Conservation (phyloP, 305 asterid species). For the Nicotiana rustica region DNA sequence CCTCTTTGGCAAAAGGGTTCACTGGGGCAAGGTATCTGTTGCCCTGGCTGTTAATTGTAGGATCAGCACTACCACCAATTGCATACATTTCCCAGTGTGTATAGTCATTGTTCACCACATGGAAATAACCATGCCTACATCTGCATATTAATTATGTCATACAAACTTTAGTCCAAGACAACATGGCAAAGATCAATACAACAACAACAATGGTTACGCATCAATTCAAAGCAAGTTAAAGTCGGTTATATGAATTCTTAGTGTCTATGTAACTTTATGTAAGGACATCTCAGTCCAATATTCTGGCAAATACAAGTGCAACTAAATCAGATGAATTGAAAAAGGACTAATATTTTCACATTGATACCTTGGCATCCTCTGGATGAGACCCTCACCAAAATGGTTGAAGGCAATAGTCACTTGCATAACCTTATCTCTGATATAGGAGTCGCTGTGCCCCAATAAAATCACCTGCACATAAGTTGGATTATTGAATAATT, state of each 20-base stretch:
- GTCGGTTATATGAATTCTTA: neutral
- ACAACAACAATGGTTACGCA: neutral
- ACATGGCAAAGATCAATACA: neutral
- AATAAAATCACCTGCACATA: conserved; percentile 60
- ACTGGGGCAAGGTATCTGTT: conserved; percentile 77
- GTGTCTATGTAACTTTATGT: neutral
- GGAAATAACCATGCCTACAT: conserved; percentile 85
- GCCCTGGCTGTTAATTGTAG: conserved; percentile 90
- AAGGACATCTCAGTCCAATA: neutral
- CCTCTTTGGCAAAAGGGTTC: conserved; percentile 84
- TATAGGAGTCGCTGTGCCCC: conserved; percentile 74
- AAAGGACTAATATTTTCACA: neutral
- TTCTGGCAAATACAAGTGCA: neutral
- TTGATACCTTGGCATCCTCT: conserved; percentile 79
- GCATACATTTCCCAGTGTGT: conserved; percentile 89
- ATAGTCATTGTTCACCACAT: conserved; percentile 83
- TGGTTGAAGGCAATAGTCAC: conserved; percentile 81
- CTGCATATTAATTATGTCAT: conserved; percentile 40
- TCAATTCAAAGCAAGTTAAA: neutral
- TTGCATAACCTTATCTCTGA: conserved; percentile 71
- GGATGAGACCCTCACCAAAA: conserved; percentile 77
- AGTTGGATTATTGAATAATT: neutral
- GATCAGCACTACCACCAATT: conserved; percentile 82
- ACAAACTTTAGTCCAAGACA: conserved; percentile 10
- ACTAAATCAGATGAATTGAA: neutral